Percentiles rank a stretch among this genome's conserved stretches.
These are phyloP conservation scores for Puccinia triticina DNA, from an alignment of 1,284 basidiomycete species.

Conservation along the genomic window DNA sequence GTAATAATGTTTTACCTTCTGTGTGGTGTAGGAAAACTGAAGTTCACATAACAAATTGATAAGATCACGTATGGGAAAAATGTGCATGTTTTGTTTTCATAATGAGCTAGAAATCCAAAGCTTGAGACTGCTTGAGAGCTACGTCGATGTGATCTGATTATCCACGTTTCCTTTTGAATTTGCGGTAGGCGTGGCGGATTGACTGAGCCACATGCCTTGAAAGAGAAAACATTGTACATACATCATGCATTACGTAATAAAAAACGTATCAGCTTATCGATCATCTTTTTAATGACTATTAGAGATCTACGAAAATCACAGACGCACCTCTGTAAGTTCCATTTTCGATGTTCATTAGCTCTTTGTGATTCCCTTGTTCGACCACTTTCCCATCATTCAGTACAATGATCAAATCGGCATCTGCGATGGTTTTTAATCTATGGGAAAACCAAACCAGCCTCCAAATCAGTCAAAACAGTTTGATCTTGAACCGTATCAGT, in stretches of 20 bases:
- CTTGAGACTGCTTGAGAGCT: no score
- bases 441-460: background rate
- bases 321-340: conserved; percentile 50
- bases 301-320: background rate
- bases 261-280: background rate
- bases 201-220: conserved; percentile 33
- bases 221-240: background rate
- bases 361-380: conserved; percentile 58
- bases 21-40: no score
- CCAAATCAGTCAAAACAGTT: background rate
- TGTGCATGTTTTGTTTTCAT: no score
- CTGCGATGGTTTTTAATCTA: conserved; percentile 47
- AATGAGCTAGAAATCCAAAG: no score
- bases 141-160: no score
- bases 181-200: conserved; percentile 6
- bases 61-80: no score
- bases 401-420: conserved; percentile 58
- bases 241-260: background rate
- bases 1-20: no score
- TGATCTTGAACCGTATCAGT: no score
- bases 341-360: conserved; percentile 55
- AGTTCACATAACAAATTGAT: no score
- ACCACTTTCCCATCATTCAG: conserved; percentile 58
- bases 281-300: background rate
- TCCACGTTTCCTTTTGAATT: background rate